Evolutionary conservation across 2,329 filamentous ascomycete species (phyloP).

Genomic region (Pseudogymnoascus sp.): DNA sequence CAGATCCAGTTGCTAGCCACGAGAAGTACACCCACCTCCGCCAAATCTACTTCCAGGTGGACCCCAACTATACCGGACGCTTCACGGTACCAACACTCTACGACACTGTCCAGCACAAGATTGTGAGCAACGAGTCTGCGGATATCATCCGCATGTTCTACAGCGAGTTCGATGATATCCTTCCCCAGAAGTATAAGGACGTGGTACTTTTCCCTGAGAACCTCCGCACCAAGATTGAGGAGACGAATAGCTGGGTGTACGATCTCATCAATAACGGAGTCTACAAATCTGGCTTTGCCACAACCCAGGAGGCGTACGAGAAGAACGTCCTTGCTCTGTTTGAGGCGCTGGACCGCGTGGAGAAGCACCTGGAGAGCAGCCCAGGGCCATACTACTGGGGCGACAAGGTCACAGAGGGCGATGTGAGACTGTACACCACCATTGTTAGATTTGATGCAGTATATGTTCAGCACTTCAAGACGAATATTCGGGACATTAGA

Average conservation of each 20-base stretch:
- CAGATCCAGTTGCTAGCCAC: slow-evolving; percentile 51
- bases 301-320: slow-evolving; percentile 74
- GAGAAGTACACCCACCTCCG: slow-evolving; percentile 43
- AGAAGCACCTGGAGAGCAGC: slow-evolving; percentile 52
- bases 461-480: slow-evolving; percentile 58
- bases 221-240: slow-evolving; percentile 61
- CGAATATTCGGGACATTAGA: slow-evolving; percentile 41
- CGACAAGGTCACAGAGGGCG: slow-evolving; percentile 66
- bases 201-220: slow-evolving; percentile 60
- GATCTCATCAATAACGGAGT: slow-evolving; percentile 63
- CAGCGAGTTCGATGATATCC: slow-evolving; percentile 64
- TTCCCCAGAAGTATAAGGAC: slow-evolving; percentile 49
- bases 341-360: slow-evolving; percentile 64
- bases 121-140: slow-evolving; percentile 75
- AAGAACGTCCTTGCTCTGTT: slow-evolving; percentile 64
- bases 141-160: slow-evolving; percentile 84
- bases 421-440: slow-evolving; percentile 62
- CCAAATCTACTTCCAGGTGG: slow-evolving; percentile 57
- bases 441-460: slow-evolving; percentile 59
- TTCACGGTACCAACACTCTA: slow-evolving; percentile 64
- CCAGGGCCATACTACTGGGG: slow-evolving; percentile 68
- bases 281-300: slow-evolving; percentile 75
- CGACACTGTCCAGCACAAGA: slow-evolving; percentile 54
- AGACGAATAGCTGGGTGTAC: slow-evolving; percentile 74
- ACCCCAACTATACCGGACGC: slow-evolving; percentile 56